Conservation (phyloP, 2,329 filamentous ascomycete species). For the Colletotrichum ledebouriae region DNA sequence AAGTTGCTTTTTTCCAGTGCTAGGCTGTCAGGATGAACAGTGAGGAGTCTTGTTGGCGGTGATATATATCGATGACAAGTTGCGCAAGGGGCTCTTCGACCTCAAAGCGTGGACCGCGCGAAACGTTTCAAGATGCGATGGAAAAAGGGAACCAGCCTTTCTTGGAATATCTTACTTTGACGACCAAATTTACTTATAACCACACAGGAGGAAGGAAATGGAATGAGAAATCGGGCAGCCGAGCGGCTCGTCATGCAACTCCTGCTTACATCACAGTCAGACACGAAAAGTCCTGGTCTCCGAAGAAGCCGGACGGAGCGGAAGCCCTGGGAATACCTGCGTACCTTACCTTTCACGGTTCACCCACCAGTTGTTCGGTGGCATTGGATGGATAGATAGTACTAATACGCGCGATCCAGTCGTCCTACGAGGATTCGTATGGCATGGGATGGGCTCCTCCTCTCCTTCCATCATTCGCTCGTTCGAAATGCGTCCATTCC, state of each 20-base stretch:
- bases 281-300: slow-evolving; percentile 17
- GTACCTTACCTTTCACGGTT: background rate
- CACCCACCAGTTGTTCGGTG: slow-evolving; percentile 7
- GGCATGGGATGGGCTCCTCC: slow-evolving; percentile 13
- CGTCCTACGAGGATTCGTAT: slow-evolving; percentile 13
- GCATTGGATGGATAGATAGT: background rate
- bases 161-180: slow-evolving; percentile 8
- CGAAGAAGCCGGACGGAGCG: slow-evolving; percentile 42
- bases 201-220: background rate
- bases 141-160: slow-evolving; percentile 7
- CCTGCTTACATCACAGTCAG: slow-evolving; percentile 34
- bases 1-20: background rate
- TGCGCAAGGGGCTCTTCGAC: slow-evolving; percentile 6
- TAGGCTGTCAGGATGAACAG: slow-evolving; percentile 20
- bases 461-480: slow-evolving; percentile 15
- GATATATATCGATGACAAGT: slow-evolving; percentile 2
- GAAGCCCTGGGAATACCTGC: slow-evolving; percentile 29
- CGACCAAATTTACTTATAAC: slow-evolving; percentile 33
- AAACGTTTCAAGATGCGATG: slow-evolving; percentile 28
- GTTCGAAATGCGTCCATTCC: slow-evolving; percentile 27
- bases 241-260: slow-evolving; percentile 15
- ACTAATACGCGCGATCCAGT: slow-evolving; percentile 10
- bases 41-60: slow-evolving; percentile 1
- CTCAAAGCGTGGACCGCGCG: slow-evolving; percentile 6
- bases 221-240: slow-evolving; percentile 9